A percentile compares a stretch with the other conserved stretches of the same genome.
Evolutionary conservation across 2,329 filamentous ascomycete species (phyloP).

Genomic region (Teratosphaeria zuluensis): DNA sequence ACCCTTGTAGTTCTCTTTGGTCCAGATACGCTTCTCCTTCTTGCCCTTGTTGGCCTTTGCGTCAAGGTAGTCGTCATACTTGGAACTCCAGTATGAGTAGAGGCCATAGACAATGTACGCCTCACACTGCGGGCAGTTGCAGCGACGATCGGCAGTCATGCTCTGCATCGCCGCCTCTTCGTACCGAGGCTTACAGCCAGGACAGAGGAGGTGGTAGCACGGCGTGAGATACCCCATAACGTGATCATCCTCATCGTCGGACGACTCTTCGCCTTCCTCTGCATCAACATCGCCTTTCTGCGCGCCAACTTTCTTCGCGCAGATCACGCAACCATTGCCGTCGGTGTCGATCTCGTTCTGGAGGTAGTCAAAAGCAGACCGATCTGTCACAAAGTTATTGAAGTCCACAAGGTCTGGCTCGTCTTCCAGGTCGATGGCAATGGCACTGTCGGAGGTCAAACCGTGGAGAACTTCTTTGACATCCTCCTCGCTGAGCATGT

Average conservation of each 20-base stretch:
- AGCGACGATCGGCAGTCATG: slow-evolving; percentile 34
- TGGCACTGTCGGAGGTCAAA: slow-evolving; percentile 56
- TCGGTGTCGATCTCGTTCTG: slow-evolving; percentile 75
- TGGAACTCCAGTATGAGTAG: slow-evolving; percentile 56
- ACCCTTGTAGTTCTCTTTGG: slow-evolving; percentile 61
- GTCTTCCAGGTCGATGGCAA: slow-evolving; percentile 82
- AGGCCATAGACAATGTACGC: slow-evolving; percentile 53
- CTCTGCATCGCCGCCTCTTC: slow-evolving; percentile 30
- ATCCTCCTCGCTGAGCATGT: slow-evolving; percentile 77
- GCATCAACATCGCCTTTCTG: slow-evolving; percentile 50
- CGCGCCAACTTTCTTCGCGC: slow-evolving; percentile 50
- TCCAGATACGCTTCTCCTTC: slow-evolving; percentile 39
- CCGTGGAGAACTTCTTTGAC: slow-evolving; percentile 64
- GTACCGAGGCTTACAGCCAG: slow-evolving; percentile 56
- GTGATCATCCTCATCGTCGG: slow-evolving; percentile 46
- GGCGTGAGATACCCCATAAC: slow-evolving; percentile 70
- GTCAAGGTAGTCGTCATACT: slow-evolving; percentile 36
- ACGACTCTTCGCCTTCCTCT: slow-evolving; percentile 47
- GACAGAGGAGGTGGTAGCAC: slow-evolving; percentile 80
- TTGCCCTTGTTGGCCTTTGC: slow-evolving; percentile 48
- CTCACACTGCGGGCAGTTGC: slow-evolving; percentile 61
- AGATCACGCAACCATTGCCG: slow-evolving; percentile 62
- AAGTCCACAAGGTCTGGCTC: slow-evolving; percentile 48
- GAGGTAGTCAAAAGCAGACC: slow-evolving; percentile 77
- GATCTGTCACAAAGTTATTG: slow-evolving; percentile 50